phyloP scores from a whole-genome alignment of 176 grass and related monocot genomes.

The Bromus sterilis region DNA sequence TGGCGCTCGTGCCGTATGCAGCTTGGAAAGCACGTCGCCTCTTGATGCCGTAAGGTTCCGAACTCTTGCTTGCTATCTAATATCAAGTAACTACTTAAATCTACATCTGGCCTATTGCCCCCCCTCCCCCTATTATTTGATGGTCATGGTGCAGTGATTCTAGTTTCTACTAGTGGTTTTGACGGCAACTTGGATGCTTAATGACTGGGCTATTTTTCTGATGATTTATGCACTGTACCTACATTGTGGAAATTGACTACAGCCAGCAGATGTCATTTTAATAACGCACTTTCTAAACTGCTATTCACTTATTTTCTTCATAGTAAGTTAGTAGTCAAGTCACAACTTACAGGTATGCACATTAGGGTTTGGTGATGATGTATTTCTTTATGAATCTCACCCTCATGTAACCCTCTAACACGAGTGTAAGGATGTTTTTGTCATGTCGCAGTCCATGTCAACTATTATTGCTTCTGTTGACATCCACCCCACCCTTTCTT shows the following conservation, averaged over 20 bases:
- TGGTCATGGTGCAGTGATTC: background rate
- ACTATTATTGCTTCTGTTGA: background rate
- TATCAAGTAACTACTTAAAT: background rate
- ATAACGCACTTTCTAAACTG: background rate
- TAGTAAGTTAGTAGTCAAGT: background rate
- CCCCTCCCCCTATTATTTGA: background rate
- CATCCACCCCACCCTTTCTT: background rate
- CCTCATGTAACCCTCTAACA: background rate
- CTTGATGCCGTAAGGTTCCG: slow-evolving; percentile 61
- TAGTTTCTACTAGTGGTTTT: background rate
- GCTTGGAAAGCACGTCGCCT: slow-evolving; percentile 69
- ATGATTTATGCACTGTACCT: background rate
- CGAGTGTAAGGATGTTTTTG: background rate
- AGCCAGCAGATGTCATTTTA: background rate
- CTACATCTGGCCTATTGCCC: background rate
- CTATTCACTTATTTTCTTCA: background rate
- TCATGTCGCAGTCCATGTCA: background rate
- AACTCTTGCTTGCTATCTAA: background rate
- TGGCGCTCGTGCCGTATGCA: slow-evolving; percentile 52
- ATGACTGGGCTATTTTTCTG: background rate
- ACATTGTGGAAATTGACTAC: background rate
- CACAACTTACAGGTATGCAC: background rate
- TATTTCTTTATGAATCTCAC: background rate
- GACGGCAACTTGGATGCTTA: background rate
- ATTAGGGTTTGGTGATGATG: background rate